These are phyloP conservation scores for Pyrenochaeta sp. DNA, from an alignment of 2,329 filamentous ascomycete species.

Conservation along the genomic window DNA sequence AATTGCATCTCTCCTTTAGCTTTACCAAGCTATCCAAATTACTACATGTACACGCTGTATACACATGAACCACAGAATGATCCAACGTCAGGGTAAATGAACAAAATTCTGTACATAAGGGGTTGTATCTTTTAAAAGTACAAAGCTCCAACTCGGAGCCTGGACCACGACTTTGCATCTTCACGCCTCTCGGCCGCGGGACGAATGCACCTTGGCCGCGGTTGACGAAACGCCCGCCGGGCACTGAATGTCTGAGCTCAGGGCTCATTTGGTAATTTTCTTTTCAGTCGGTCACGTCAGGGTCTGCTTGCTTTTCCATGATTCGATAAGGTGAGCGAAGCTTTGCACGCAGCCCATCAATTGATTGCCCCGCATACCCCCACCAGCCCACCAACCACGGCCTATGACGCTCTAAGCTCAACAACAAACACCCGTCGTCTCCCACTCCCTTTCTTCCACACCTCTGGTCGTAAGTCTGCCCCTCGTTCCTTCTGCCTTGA, in stretches of 20 bases:
- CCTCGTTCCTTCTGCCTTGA: conserved; percentile 7
- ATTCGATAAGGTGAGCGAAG: conserved; percentile 29
- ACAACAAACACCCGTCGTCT: conserved; percentile 26
- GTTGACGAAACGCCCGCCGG: conserved; percentile 9
- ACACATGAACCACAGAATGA: too few relatives aligned
- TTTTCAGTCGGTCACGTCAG: conserved; percentile 7
- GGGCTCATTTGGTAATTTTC: conserved; percentile 17
- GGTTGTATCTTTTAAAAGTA: too few relatives aligned
- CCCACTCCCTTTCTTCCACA: conserved; percentile 17
- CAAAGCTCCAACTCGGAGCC: background rate
- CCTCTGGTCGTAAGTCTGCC: conserved; percentile 25
- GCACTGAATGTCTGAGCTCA: conserved; percentile 6
- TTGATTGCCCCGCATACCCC: conserved; percentile 24
- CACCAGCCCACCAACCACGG: conserved; percentile 30
- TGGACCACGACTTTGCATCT: background rate
- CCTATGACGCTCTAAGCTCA: conserved; percentile 30
- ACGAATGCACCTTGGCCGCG: conserved; percentile 12
- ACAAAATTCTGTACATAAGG: too few relatives aligned
- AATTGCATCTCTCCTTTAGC: conserved; percentile 12
- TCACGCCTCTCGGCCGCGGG: conserved; percentile 32
- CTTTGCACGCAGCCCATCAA: conserved; percentile 13
- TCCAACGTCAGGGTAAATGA: too few relatives aligned
- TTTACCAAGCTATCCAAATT: background rate
- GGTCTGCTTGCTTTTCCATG: conserved; percentile 29
- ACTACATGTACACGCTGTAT: too few relatives aligned